These are phyloP conservation scores for Leishmania major DNA, from an alignment of 208 protist genomes.

Conservation along the genomic window DNA sequence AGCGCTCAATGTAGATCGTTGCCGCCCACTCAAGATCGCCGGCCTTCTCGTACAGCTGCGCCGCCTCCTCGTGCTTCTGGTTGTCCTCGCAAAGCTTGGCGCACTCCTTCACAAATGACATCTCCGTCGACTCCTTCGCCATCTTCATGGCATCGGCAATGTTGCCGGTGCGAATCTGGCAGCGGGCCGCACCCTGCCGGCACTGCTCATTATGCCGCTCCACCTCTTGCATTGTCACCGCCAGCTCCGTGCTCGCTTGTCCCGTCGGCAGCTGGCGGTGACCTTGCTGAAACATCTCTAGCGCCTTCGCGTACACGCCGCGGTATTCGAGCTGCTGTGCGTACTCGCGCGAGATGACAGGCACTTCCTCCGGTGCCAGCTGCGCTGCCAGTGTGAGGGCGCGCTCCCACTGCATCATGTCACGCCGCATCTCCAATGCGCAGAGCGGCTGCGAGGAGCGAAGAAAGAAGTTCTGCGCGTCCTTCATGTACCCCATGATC, in stretches of 20 bases:
- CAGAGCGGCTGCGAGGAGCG: conserved; percentile 89
- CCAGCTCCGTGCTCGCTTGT: conserved; percentile 78
- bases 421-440: conserved; percentile 96
- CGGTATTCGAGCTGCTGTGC: conserved; percentile 96
- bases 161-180: conserved; percentile 88
- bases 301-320: conserved; percentile 91
- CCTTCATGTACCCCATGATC: conserved; percentile 93
- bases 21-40: conserved; percentile 92
- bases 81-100: conserved; percentile 93
- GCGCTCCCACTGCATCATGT: conserved; percentile 97
- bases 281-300: conserved; percentile 89
- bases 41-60: conserved; percentile 94
- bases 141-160: conserved; percentile 83
- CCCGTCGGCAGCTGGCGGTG: conserved; percentile 67
- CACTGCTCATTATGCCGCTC: conserved; percentile 84
- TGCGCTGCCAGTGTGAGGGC: conserved; percentile 93
- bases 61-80: conserved; percentile 94
- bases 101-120: conserved; percentile 88
- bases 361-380: conserved; percentile 90
- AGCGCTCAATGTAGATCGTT: conserved; percentile 94
- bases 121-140: conserved; percentile 72
- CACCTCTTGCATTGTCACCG: conserved; percentile 70
- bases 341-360: conserved; percentile 93
- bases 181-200: conserved; percentile 86
- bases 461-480: conserved; percentile 94